Evolutionary conservation across 352 stramenopile species (phyloP).

Genomic region (Phytophthora tubulina): DNA sequence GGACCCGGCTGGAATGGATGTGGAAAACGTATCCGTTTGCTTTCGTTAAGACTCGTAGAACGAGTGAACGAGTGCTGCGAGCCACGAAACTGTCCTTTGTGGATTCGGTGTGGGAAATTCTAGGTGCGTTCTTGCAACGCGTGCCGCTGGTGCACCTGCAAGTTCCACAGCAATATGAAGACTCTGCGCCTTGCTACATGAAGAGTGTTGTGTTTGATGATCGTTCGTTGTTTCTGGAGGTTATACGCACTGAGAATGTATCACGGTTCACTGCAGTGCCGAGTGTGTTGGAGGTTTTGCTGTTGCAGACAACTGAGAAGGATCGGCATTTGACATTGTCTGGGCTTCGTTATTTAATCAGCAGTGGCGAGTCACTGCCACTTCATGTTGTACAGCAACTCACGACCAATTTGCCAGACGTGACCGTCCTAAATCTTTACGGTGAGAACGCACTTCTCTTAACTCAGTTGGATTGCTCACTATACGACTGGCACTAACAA

Average conservation of each 20-base stretch:
- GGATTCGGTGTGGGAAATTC: conserved; percentile 67
- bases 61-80: conserved; percentile 49
- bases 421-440: conserved; percentile 68
- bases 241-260: conserved; percentile 27
- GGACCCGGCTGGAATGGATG: conserved; percentile 64
- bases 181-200: not conserved
- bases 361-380: conserved; percentile 62
- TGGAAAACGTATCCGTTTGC: conserved; percentile 50
- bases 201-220: conserved; percentile 57
- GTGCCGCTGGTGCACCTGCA: conserved; percentile 56
- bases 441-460: conserved; percentile 36
- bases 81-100: conserved; percentile 61
- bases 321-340: conserved; percentile 14
- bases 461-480: not conserved
- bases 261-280: conserved; percentile 62
- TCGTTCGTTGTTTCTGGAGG: conserved; percentile 37
- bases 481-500: not conserved
- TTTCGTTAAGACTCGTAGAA: not conserved
- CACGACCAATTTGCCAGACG: conserved; percentile 32
- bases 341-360: conserved; percentile 48
- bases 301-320: conserved; percentile 34
- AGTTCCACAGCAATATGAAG: not conserved
- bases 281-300: conserved; percentile 58
- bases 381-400: conserved; percentile 39
- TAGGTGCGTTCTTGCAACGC: conserved; percentile 51